Conservation (phyloP, 768 basidiomycete genomes). For the Ephemerocybe angulata region DNA sequence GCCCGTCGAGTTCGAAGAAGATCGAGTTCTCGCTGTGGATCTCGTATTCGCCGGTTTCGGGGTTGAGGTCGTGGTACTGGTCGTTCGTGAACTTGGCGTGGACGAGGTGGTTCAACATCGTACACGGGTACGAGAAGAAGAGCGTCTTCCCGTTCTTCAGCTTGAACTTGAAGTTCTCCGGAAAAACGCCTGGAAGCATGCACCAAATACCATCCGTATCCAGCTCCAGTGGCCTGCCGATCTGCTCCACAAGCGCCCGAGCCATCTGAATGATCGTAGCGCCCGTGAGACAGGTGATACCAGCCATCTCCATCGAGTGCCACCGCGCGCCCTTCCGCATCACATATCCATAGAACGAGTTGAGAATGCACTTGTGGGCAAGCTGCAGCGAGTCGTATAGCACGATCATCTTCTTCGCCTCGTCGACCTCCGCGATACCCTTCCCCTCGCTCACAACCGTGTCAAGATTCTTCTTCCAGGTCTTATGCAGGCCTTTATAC, state of each 20-base stretch:
- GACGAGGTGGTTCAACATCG: slow-evolving; percentile 98
- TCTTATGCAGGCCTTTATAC: slow-evolving; percentile 97
- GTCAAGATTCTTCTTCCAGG: slow-evolving; percentile 99
- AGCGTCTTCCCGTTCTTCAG: slow-evolving; percentile 83
- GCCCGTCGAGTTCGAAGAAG: slow-evolving; percentile 98
- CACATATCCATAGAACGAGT: slow-evolving; percentile 99
- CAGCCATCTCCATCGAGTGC: slow-evolving; percentile 99
- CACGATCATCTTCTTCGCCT: slow-evolving; percentile 99
- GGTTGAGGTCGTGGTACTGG: slow-evolving; percentile 92
- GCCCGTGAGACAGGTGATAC: slow-evolving; percentile 96
- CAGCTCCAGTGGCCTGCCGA: slow-evolving; percentile 93
- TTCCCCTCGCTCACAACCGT: slow-evolving; percentile 60
- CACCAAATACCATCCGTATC: slow-evolving; percentile 99
- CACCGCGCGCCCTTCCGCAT: slow-evolving; percentile 99
- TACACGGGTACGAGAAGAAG: slow-evolving; percentile 93
- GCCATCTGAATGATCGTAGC: slow-evolving; percentile 99
- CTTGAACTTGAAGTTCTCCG: slow-evolving; percentile 97
- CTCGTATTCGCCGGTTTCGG: slow-evolving; percentile 77
- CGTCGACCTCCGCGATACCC: slow-evolving; percentile 83
- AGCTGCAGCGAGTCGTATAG: slow-evolving; percentile 97
- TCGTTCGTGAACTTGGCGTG: slow-evolving; percentile 95
- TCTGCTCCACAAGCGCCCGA: slow-evolving; percentile 92
- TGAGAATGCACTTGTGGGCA: slow-evolving; percentile 98
- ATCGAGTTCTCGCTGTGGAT: slow-evolving; percentile 96
- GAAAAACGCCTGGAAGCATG: slow-evolving; percentile 97